Evolutionary conservation across 2,329 filamentous ascomycete genomes (phyloP).

Genomic region (Monosporascus ibericus): DNA sequence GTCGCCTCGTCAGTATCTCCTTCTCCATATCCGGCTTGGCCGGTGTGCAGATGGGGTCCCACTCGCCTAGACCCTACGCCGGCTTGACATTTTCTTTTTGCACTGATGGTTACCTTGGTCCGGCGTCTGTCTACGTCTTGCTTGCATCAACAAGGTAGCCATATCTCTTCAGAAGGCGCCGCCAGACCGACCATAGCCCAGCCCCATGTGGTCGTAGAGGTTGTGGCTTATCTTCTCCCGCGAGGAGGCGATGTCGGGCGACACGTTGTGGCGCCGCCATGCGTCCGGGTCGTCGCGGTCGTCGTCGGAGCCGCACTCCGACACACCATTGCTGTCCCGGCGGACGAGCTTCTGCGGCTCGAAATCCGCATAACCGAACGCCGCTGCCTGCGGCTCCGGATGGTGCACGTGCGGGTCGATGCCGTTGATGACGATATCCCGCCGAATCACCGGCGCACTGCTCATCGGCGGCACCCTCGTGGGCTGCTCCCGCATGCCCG

Average conservation of each 20-base stretch:
- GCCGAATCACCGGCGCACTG: not conserved
- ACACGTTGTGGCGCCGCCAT: conserved; percentile 11
- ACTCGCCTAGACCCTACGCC: not conserved
- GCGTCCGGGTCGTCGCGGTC: not conserved
- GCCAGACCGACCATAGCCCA: conserved; percentile 3
- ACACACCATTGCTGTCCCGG: conserved; percentile 19
- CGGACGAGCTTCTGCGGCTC: conserved; percentile 3
- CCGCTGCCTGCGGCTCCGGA: conserved; percentile 1
- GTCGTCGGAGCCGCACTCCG: conserved; percentile 15
- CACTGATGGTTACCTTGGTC: not conserved
- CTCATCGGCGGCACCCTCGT: conserved; percentile 3
- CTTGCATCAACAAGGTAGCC: too few species aligned
- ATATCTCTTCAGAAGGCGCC: not conserved
- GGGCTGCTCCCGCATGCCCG: conserved; percentile 6
- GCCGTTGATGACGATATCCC: not conserved
- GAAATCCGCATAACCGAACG: not conserved
- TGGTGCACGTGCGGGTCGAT: not conserved
- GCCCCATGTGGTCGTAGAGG: conserved; percentile 3
- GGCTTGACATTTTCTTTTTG: too few species aligned
- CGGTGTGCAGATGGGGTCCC: too few species aligned
- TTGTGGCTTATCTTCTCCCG: not conserved
- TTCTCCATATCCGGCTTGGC: too few species aligned
- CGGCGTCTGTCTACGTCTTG: not conserved
- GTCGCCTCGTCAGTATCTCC: too few species aligned
- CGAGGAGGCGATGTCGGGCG: conserved; percentile 4